Percentiles rank a stretch among this genome's conserved stretches.
These are phyloP conservation scores for Rhizopus microsporus DNA, from an alignment of 371 early-diverging fungal species.

Conservation along the genomic window DNA sequence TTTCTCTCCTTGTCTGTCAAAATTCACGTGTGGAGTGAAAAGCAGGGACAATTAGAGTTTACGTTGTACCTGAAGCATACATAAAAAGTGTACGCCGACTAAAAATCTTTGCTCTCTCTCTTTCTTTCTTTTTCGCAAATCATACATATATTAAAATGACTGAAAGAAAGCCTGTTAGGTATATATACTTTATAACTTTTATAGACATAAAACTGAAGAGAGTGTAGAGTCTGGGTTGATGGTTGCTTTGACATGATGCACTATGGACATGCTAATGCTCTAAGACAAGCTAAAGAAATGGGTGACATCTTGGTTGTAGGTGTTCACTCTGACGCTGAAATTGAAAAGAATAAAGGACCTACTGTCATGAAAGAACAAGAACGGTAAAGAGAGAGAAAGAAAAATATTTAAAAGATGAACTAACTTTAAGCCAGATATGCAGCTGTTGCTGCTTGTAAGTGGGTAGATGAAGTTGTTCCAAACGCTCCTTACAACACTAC, in stretches of 20 bases:
- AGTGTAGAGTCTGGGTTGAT: conserved; percentile 79
- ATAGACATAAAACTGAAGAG: neutral
- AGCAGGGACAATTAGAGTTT: too few relatives aligned
- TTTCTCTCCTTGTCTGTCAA: too few relatives aligned
- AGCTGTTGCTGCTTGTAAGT: conserved; percentile 94
- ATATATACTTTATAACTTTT: neutral
- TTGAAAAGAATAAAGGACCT: conserved; percentile 91
- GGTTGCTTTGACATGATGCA: conserved; percentile 98
- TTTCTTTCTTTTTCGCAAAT: too few relatives aligned
- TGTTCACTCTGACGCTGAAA: conserved; percentile 93
- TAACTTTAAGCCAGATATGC: conserved; percentile 69
- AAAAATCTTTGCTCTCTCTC: too few relatives aligned
- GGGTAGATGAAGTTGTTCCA: conserved; percentile 93
- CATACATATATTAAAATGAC: conserved; percentile 12
- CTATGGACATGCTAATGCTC: conserved; percentile 94
- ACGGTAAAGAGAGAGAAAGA: conserved; percentile 52
- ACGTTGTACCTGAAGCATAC: too few relatives aligned
- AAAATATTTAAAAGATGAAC: neutral
- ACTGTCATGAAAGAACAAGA: conserved; percentile 96
- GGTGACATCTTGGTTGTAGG: conserved; percentile 95
- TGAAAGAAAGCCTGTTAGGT: conserved; percentile 29
- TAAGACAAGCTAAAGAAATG: conserved; percentile 93
- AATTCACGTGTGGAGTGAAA: too few relatives aligned
- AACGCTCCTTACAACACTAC: conserved; percentile 94
- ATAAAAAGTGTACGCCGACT: too few relatives aligned